These are phyloP conservation scores for Fusarium luffae DNA, from an alignment of 2,329 filamentous ascomycete genomes.

Conservation along the genomic window DNA sequence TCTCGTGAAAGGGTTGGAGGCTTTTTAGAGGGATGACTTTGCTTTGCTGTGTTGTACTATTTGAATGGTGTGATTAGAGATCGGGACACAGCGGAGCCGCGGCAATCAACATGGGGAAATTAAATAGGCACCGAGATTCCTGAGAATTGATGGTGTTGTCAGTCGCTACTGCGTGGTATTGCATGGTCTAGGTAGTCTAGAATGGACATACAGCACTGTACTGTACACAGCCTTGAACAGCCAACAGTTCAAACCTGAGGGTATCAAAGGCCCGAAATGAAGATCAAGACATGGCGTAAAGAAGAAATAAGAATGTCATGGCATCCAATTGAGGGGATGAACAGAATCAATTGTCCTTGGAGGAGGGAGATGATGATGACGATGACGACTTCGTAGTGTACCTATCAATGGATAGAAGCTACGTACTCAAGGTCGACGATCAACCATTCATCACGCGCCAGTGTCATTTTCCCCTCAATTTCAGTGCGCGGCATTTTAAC, in stretches of 20 bases:
- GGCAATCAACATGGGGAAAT: constrained; percentile 21
- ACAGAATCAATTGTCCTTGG: constrained; percentile 2
- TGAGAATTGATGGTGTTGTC: constrained; percentile 5
- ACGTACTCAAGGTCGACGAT: background rate
- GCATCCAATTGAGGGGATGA: constrained; percentile 1
- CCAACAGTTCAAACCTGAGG: background rate
- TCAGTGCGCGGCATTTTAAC: constrained; percentile 23
- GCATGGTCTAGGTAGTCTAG: background rate
- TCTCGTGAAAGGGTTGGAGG: background rate
- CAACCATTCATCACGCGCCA: constrained; percentile 28
- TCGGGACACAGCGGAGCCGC: constrained; percentile 20
- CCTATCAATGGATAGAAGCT: background rate
- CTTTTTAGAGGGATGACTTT: background rate
- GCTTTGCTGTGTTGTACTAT: background rate
- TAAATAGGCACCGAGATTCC: constrained; percentile 30
- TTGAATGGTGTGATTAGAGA: constrained; percentile 4
- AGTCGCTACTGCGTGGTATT: constrained; percentile 1
- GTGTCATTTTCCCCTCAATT: constrained; percentile 30
- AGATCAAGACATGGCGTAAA: constrained; percentile 1
- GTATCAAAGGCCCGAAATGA: constrained; percentile 22
- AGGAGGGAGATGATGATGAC: background rate
- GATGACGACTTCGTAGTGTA: constrained; percentile 7
- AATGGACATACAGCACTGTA: constrained; percentile 4
- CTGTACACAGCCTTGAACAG: background rate
- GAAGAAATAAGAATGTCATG: background rate